These are phyloP conservation scores for Metschnikowia reukaufii DNA, from an alignment of 805 yeast species.

Conservation along the genomic window DNA sequence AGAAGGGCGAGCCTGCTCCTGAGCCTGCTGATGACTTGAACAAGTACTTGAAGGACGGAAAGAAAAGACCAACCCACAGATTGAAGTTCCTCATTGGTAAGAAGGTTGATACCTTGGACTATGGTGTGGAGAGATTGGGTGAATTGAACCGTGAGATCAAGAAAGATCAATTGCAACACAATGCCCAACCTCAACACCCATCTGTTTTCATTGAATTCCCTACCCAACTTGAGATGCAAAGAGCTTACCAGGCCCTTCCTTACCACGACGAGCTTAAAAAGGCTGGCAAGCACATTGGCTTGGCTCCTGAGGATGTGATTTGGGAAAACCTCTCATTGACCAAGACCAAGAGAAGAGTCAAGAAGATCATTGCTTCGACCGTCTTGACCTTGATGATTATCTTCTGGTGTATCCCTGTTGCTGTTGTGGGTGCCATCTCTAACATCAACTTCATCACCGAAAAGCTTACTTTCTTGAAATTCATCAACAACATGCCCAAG, in stretches of 20 bases:
- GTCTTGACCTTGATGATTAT: constrained; percentile 67
- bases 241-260: constrained; percentile 81
- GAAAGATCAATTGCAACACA: constrained; percentile 54
- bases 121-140: constrained; percentile 64
- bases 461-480: constrained; percentile 70
- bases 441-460: constrained; percentile 74
- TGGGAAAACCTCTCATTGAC: constrained; percentile 75
- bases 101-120: constrained; percentile 82
- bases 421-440: constrained; percentile 94
- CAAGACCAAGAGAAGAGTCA: constrained; percentile 55
- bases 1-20: constrained; percentile 57
- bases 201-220: constrained; percentile 82
- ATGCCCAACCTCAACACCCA: constrained; percentile 51
- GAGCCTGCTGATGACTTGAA: constrained; percentile 56
- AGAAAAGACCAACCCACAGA: constrained; percentile 80
- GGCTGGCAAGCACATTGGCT: constrained; percentile 56
- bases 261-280: constrained; percentile 48
- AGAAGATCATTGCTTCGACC: constrained; percentile 58
- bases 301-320: constrained; percentile 77
- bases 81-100: constrained; percentile 70
- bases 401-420: constrained; percentile 96
- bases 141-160: constrained; percentile 68
- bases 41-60: constrained; percentile 62
- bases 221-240: constrained; percentile 82
- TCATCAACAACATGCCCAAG: constrained; percentile 71